Conservation (phyloP, 2,329 filamentous ascomycete genomes). For the Gaeumannomyces sp. region DNA sequence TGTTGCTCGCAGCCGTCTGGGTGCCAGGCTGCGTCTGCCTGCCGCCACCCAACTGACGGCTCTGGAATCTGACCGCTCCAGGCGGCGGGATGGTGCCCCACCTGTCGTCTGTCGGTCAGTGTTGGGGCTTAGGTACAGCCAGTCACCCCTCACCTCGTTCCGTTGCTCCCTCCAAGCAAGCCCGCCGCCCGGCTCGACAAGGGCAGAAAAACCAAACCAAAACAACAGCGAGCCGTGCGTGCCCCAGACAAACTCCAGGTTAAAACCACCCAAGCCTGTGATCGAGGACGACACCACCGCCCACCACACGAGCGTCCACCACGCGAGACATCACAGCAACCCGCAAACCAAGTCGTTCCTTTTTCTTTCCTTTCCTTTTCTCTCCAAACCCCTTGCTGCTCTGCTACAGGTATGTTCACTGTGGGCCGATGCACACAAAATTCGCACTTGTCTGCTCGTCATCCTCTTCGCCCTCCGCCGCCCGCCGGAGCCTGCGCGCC, state of each 20-base stretch:
- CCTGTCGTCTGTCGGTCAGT: conserved; percentile 1
- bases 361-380: background rate
- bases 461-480: background rate
- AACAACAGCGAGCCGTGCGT: background rate
- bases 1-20: background rate
- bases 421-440: background rate
- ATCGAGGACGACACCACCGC: background rate
- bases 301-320: background rate
- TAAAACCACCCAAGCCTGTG: background rate
- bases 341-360: background rate
- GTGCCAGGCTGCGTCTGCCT: too few relatives aligned
- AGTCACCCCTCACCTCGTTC: background rate
- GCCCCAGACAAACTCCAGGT: background rate
- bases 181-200: too few relatives aligned
- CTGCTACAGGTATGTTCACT: background rate
- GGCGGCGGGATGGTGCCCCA: background rate
- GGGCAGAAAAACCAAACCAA: background rate
- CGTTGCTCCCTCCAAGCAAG: too few relatives aligned
- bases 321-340: background rate
- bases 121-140: background rate
- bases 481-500: background rate
- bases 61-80: background rate
- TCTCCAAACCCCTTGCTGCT: background rate
- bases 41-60: background rate
- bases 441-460: background rate